phyloP scores from a whole-genome alignment of 75 land plant species.

The Pseudotsuga menziesii region DNA sequence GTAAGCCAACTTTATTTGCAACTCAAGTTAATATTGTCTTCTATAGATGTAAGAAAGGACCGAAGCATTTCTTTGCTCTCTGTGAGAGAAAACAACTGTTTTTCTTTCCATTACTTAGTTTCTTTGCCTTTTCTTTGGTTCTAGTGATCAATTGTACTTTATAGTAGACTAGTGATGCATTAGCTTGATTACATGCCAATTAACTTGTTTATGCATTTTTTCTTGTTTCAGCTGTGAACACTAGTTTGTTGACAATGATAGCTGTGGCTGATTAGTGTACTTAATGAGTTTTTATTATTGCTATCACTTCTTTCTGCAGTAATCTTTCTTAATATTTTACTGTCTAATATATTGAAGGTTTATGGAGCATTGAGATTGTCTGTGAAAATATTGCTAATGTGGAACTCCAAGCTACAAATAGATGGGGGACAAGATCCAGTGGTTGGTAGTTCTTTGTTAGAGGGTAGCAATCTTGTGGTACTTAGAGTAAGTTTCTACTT shows the following conservation, averaged over 20 bases:
- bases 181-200: neutral
- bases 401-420: conserved; percentile 83
- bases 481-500: conserved; percentile 46
- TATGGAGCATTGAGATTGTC: conserved; percentile 92
- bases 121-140: no score
- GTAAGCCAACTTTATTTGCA: no score
- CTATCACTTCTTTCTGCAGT: neutral
- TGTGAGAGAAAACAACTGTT: no score
- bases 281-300: neutral
- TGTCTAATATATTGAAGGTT: conserved; percentile 55
- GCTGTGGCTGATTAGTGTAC: no score
- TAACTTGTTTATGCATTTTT: neutral
- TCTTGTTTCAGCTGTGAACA: neutral
- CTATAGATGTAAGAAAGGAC: no score
- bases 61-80: no score
- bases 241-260: neutral
- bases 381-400: conserved; percentile 91
- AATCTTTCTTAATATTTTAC: neutral
- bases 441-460: conserved; percentile 80
- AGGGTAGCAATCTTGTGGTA: conserved; percentile 84
- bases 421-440: conserved; percentile 79
- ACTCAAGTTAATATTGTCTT: no score
- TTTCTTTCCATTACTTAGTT: no score
- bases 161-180: no score
- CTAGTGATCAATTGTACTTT: no score